Evolutionary conservation across 1,284 basidiomycete genomes (phyloP).

Genomic region (Trichosporon inkin): DNA sequence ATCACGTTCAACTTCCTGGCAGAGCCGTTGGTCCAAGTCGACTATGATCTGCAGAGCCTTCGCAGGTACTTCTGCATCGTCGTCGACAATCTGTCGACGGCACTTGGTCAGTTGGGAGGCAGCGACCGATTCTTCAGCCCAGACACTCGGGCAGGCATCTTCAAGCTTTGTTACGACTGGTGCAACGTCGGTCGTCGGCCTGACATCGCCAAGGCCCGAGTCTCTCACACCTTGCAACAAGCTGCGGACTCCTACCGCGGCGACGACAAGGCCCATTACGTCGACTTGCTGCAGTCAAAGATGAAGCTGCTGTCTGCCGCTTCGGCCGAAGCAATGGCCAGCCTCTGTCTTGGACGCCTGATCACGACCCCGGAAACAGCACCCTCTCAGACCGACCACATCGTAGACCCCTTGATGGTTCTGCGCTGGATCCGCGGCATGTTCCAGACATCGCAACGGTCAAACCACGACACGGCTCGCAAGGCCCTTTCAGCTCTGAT

Average conservation of each 20-base stretch:
- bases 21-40: slow-evolving; percentile 66
- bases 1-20: slow-evolving; percentile 75
- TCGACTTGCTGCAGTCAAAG: slow-evolving; percentile 62
- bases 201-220: slow-evolving; percentile 67
- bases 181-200: slow-evolving; percentile 76
- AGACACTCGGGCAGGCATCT: slow-evolving; percentile 73
- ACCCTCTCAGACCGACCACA: slow-evolving; percentile 37
- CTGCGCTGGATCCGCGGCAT: slow-evolving; percentile 53
- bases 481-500: slow-evolving; percentile 74
- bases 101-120: slow-evolving; percentile 64
- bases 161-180: slow-evolving; percentile 88
- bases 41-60: slow-evolving; percentile 73
- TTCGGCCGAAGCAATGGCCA: slow-evolving; percentile 75
- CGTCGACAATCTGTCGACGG: slow-evolving; percentile 78
- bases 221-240: slow-evolving; percentile 68
- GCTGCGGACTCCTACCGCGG: slow-evolving; percentile 56
- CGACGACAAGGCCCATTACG: slow-evolving; percentile 58
- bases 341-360: slow-evolving; percentile 65
- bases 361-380: slow-evolving; percentile 38
- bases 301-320: slow-evolving; percentile 68
- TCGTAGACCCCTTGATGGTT: slow-evolving; percentile 50
- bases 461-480: slow-evolving; percentile 50
- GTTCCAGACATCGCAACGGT: slow-evolving; percentile 45
- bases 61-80: slow-evolving; percentile 86
- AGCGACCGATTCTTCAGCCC: slow-evolving; percentile 72